Conservation (phyloP, 345 rosid genomes). For the Kandelia obovata region DNA sequence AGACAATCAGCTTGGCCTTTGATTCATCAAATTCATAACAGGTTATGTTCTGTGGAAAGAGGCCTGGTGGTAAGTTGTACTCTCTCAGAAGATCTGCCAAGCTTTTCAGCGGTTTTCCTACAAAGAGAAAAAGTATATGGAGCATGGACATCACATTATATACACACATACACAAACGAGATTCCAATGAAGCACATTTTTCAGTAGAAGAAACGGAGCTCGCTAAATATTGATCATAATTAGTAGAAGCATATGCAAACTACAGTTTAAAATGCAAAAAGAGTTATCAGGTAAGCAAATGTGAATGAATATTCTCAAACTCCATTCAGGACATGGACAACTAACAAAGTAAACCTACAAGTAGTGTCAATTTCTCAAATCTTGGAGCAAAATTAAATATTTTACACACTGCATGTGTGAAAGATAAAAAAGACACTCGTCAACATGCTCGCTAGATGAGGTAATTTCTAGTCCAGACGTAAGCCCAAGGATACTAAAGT, state of each 20-base stretch:
- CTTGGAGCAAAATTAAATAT: constrained; percentile 1
- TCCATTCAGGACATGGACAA: constrained; percentile 1
- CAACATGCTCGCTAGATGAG: background rate
- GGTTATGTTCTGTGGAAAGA: constrained; percentile 79
- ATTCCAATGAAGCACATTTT: too few relatives aligned
- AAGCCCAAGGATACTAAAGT: too few relatives aligned
- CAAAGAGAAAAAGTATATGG: background rate
- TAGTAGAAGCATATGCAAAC: too few relatives aligned
- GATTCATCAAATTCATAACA: constrained; percentile 89
- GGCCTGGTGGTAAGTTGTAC: constrained; percentile 82
- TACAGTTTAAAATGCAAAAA: too few relatives aligned
- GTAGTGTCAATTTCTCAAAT: background rate
- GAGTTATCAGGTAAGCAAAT: too few relatives aligned
- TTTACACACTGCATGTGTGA: background rate
- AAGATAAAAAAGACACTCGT: background rate
- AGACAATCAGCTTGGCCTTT: constrained; percentile 74
- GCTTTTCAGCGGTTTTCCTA: constrained; percentile 73
- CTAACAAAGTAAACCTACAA: background rate
- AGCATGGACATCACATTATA: background rate
- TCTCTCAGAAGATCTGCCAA: constrained; percentile 90
- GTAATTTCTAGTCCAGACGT: too few relatives aligned
- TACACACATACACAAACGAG: background rate
- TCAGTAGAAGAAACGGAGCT: too few relatives aligned
- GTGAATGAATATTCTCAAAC: too few relatives aligned
- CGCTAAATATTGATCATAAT: too few relatives aligned